Percentiles rank a stretch among this genome's conserved stretches.
phyloP scores from a whole-genome alignment of 441 rosid genomes.

The Corymbia citriodora region DNA sequence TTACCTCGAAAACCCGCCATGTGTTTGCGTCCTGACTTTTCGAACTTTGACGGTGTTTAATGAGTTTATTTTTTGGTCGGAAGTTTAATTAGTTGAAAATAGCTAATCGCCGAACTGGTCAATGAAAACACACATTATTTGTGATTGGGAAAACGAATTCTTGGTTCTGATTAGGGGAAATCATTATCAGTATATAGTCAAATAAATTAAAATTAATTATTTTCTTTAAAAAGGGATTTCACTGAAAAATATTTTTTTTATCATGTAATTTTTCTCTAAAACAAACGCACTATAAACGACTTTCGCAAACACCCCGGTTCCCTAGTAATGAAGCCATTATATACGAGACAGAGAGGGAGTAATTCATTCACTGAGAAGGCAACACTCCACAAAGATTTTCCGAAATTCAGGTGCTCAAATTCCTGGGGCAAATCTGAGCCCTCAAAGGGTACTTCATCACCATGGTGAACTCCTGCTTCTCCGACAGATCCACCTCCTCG shows the following conservation, averaged over 20 bases:
- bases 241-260: no score
- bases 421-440: not conserved
- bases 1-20: not conserved
- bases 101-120: not conserved
- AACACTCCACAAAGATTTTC: not conserved
- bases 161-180: not conserved
- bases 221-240: not conserved
- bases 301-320: no score
- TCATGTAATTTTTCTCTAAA: not conserved
- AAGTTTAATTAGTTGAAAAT: not conserved
- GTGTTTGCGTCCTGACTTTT: no score
- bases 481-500: not conserved
- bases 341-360: no score
- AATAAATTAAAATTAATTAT: no score
- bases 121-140: not conserved
- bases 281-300: no score
- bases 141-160: not conserved
- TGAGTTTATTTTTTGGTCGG: no score
- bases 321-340: no score
- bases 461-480: not conserved
- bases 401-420: not conserved
- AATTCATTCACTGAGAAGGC: not conserved
- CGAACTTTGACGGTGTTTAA: no score
- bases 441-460: not conserved
- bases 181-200: not conserved